Evolutionary conservation across 2,329 filamentous ascomycete species (phyloP).

Genomic region (Ophiocordyceps sinensis): DNA sequence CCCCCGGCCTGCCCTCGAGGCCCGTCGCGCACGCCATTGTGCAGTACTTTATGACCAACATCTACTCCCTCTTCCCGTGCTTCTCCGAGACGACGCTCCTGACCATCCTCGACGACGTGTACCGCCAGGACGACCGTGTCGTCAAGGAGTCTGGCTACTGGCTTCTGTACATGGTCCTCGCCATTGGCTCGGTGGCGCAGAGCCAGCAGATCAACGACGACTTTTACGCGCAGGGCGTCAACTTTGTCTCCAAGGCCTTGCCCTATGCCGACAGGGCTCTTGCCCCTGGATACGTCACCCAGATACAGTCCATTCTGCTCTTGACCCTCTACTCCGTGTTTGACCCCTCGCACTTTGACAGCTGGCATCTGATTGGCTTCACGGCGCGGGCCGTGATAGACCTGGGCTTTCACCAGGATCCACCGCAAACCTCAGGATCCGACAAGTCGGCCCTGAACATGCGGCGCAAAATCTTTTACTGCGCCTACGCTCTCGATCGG

Average conservation of each 20-base stretch:
- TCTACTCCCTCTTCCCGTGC: slow-evolving; percentile 68
- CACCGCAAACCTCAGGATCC: slow-evolving; percentile 52
- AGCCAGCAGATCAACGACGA: slow-evolving; percentile 55
- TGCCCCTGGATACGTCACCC: slow-evolving; percentile 67
- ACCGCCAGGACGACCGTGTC: slow-evolving; percentile 50
- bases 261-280: slow-evolving; percentile 70
- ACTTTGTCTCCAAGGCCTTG: slow-evolving; percentile 50
- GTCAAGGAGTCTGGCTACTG: slow-evolving; percentile 63
- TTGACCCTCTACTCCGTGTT: slow-evolving; percentile 82
- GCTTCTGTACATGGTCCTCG: slow-evolving; percentile 79
- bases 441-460: slow-evolving; percentile 60
- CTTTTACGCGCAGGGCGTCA: slow-evolving; percentile 41
- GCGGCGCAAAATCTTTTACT: slow-evolving; percentile 76
- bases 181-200: slow-evolving; percentile 62
- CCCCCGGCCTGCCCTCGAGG: slow-evolving; percentile 53
- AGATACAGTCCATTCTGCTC: slow-evolving; percentile 76
- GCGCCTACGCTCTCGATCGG: slow-evolving; percentile 81
- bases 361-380: slow-evolving; percentile 86
- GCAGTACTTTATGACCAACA: slow-evolving; percentile 71
- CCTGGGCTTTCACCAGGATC: slow-evolving; percentile 85
- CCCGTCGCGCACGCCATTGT: slow-evolving; percentile 54
- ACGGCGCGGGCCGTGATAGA: slow-evolving; percentile 80
- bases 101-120: slow-evolving; percentile 67
- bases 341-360: slow-evolving; percentile 82
- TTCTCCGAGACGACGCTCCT: slow-evolving; percentile 71